Evolutionary conservation across 345 rosid genomes (phyloP), one percentile per base, ranked within the genome.

Genomic region (Citrus maxima): DNA sequence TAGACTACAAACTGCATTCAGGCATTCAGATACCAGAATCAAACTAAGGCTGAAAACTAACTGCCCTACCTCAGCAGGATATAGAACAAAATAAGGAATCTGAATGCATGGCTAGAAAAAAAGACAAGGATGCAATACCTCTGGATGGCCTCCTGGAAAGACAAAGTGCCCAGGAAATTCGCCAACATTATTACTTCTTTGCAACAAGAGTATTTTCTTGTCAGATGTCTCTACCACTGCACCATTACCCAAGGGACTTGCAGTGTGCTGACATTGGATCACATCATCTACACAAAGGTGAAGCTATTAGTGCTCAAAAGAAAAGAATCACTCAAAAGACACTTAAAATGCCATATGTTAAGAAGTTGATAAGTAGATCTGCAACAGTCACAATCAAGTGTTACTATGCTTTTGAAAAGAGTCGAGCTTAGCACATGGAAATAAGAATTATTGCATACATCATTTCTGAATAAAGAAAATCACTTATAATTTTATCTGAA

Each of bases 81-180:
- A 64, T 12, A 72, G 63, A 55, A 5, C 12, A 38, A 61, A 67
- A 28, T 56, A 16, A 67, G 8, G 30, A 34, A 73, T 38, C 5
- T 21, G 35, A 70, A 1, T 34, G 22, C 65, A 62, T 62, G 51
- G 13, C 61, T n/a, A 62, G 6, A 22, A 42, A 69, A 73, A 65
- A 58, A 28, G 14, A 63, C 51, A 72, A 73, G 24, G 28, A 71
- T 7, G 74, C 22, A 58, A 59, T 80, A 91, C 99, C 98, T 93
- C 97, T 49, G 98, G 98, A 86, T 95, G 97, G 34, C 97, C 98
- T 69, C 98, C 98, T 18, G 98, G 98, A 56, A 93, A 93, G 64
- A 93, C 99, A 67, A 86, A 90, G 80, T 93, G 88, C 38, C 98
- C 94, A 64, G 99, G 96, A 86, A 93, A 95, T 76, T 95, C 99